A percentile compares a stretch with the other conserved stretches of the same genome.
Conservation (phyloP, 208 protist species). For the Giardia muris region DNA sequence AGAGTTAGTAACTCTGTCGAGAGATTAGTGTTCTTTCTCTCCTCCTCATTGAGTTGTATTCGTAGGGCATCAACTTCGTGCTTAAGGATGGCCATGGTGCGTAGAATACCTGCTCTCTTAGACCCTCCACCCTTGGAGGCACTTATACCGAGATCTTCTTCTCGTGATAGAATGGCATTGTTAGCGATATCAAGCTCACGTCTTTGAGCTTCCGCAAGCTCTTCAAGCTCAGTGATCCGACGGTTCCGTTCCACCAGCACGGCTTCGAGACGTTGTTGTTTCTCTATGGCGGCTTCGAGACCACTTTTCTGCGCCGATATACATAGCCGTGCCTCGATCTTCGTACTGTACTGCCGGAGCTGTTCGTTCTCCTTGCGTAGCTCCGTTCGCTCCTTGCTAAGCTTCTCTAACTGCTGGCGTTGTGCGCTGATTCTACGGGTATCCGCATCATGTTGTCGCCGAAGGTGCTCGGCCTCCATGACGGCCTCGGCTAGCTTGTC, state of each 20-base stretch:
- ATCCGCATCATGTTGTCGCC: neutral
- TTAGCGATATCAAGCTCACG: neutral
- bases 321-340: neutral
- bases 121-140: neutral
- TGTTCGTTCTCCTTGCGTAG: neutral
- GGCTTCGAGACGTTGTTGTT: neutral
- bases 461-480: neutral
- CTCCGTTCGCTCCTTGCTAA: neutral
- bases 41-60: neutral
- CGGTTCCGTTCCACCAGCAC: neutral
- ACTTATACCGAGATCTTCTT: neutral
- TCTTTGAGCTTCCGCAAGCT: neutral
- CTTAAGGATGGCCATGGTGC: neutral
- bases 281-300: neutral
- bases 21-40: neutral
- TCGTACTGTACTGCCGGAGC: neutral
- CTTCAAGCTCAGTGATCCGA: neutral
- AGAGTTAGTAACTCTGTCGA: neutral
- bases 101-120: neutral
- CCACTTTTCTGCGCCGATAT: neutral
- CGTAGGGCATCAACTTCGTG: neutral
- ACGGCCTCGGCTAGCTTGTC: neutral
- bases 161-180: neutral
- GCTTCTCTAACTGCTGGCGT: neutral
- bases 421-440: neutral